Percentiles rank a stretch among this genome's conserved stretches.
These are phyloP conservation scores for Nannochloropsis salina DNA, from an alignment of 108 stramenopile species.

Conservation along the genomic window DNA sequence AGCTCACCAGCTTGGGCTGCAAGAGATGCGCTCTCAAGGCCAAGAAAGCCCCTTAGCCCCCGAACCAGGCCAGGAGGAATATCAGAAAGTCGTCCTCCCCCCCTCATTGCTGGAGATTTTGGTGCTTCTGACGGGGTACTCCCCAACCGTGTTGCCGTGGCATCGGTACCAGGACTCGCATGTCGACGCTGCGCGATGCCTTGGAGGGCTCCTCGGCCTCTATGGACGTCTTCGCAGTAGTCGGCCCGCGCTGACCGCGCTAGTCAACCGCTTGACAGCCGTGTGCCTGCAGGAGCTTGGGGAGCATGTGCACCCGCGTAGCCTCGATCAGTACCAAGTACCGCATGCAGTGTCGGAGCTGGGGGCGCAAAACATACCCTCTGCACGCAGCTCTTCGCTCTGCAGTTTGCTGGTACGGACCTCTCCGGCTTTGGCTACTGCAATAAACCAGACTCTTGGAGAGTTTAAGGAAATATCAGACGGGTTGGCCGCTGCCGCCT, in stretches of 20 bases:
- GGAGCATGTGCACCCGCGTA: background rate
- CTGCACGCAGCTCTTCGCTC: background rate
- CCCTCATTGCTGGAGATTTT: background rate
- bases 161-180: slow-evolving; percentile 4
- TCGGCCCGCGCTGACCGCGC: background rate
- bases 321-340: too few relatives aligned
- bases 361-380: background rate
- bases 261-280: background rate
- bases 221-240: background rate
- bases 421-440: background rate
- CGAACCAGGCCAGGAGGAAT: background rate
- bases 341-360: too few relatives aligned
- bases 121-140: background rate
- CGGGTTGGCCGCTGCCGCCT: background rate
- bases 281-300: background rate
- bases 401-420: background rate
- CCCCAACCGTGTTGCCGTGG: background rate
- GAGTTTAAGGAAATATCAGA: background rate
- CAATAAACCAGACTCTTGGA: background rate
- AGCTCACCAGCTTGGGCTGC: slow-evolving; percentile 25
- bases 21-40: slow-evolving; percentile 22
- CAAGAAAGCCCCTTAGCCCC: background rate
- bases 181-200: background rate
- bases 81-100: background rate
- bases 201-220: background rate